Evolutionary conservation across 2,329 filamentous ascomycete genomes (phyloP), one percentile per base, ranked within the genome.

Genomic region (Diplodia mutila): DNA sequence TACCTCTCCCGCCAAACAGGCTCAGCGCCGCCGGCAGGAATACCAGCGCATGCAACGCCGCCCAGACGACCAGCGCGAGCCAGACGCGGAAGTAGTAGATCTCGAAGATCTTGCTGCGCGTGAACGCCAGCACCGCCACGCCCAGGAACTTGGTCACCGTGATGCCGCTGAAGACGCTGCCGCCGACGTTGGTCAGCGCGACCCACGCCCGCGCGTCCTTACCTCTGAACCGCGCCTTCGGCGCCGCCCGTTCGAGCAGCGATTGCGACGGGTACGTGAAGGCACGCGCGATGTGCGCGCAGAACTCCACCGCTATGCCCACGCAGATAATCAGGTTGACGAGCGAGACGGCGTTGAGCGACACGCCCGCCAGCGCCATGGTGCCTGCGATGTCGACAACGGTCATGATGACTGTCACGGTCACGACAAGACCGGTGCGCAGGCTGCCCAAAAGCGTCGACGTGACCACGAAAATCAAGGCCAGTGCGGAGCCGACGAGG

Each of bases 21-120:
- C 92, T 96, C 71, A 99, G 84, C 1, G 91, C 90, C 0, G 98
- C 95, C 0, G 95, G 95, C 73, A 99, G 82, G 78, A 98, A 97
- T 8, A 99, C 86, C 57, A 99, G 84, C 0, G 95, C 93, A 78
- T 99, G 95, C 11, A 90, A 85, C 8, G 92, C 92, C 2, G 94
- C 96, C 78, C 97, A 94, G 11, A 96, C 78, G 12, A 99, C 94
- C 66, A 99, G 86, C 7, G 94, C 91, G 21, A 97, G 83, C 95
- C 95, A 99, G 52, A 99, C 91, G 52, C 95, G 87, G 85, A 99
- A 99, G 80, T 99, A 99, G 81, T 99, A 99, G 68, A 99, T 93
- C 82, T 99, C 96, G 74, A 99, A 99, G 75, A 99, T 99, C 87
- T 98, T 99, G 79, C 92, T 97, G 63, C 92, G 85, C 8, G 95